A percentile compares a stretch with the other conserved stretches of the same genome.
Conservation (phyloP, 371 early-diverging fungal species). For the Mortierella sp. region DNA sequence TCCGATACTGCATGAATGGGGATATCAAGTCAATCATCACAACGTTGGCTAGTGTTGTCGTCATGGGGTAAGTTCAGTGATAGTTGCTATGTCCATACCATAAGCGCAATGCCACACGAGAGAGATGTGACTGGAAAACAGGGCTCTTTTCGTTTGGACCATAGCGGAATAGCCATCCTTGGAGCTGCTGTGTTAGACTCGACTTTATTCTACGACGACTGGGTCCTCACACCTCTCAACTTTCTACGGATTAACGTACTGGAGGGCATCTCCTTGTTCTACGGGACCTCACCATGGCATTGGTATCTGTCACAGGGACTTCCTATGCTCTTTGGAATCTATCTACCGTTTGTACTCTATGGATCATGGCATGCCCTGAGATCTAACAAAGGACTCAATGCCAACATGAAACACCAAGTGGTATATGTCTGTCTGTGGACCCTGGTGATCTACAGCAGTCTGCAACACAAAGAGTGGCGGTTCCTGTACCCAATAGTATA, state of each 20-base stretch:
- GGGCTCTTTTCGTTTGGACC: slow-evolving; percentile 1
- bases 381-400: slow-evolving; percentile 19
- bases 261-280: slow-evolving; percentile 82
- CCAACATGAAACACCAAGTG: slow-evolving; percentile 30
- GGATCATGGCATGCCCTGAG: slow-evolving; percentile 51
- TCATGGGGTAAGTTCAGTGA: slow-evolving; percentile 27
- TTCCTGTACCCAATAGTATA: slow-evolving; percentile 90
- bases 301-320: slow-evolving; percentile 90
- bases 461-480: slow-evolving; percentile 94
- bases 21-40: slow-evolving; percentile 11
- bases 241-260: slow-evolving; percentile 86
- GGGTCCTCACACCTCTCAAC: slow-evolving; percentile 75
- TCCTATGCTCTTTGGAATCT: slow-evolving; percentile 80
- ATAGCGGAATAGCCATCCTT: slow-evolving; percentile 55
- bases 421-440: slow-evolving; percentile 60
- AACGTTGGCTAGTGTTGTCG: slow-evolving; percentile 6
- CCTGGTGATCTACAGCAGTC: slow-evolving; percentile 73
- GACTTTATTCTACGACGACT: slow-evolving; percentile 61
- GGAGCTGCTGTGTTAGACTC: slow-evolving; percentile 69
- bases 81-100: too few relatives aligned
- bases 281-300: slow-evolving; percentile 90
- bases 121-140: not conserved
- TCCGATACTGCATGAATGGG: slow-evolving; percentile 17
- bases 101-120: not conserved
- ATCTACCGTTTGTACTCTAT: slow-evolving; percentile 70